A percentile compares a stretch with the other conserved stretches of the same genome.
These are phyloP conservation scores for Kwoniella heveanensis DNA, from an alignment of 768 basidiomycete genomes.

Conservation along the genomic window DNA sequence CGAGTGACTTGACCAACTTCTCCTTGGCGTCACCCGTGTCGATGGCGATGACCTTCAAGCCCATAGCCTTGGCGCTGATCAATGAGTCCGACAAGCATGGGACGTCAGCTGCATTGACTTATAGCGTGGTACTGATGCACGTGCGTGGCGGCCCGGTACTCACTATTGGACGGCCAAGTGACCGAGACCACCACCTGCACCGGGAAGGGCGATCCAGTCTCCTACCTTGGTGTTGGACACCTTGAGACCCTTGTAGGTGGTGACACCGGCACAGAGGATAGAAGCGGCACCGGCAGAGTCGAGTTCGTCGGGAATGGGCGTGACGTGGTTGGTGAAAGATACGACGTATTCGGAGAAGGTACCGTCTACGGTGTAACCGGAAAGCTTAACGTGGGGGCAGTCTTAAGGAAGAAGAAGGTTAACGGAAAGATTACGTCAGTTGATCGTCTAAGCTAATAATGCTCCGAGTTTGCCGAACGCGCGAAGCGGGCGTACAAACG, in stretches of 20 bases:
- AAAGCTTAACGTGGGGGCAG: conserved; percentile 65
- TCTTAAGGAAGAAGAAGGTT: conserved; percentile 55
- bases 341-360: conserved; percentile 64
- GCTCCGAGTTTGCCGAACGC: neutral
- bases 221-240: conserved; percentile 67
- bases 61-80: conserved; percentile 65
- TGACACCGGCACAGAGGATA: conserved; percentile 76
- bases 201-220: conserved; percentile 58
- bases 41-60: conserved; percentile 77
- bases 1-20: conserved; percentile 64
- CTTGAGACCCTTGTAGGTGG: conserved; percentile 84
- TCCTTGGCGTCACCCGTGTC: conserved; percentile 77
- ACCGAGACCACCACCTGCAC: conserved; percentile 67
- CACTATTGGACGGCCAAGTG: conserved; percentile 78
- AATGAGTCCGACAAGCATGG: neutral
- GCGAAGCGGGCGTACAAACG: too few species aligned
- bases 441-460: neutral
- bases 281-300: conserved; percentile 65
- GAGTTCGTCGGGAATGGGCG: conserved; percentile 71
- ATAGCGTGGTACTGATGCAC: neutral
- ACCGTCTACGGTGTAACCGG: conserved; percentile 76
- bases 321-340: conserved; percentile 58
- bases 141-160: neutral
- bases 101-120: neutral
- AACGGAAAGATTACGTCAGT: conserved; percentile 50